Base-by-base conservation (phyloP, 768 basidiomycete genomes). In the Suillus clintonianus region DNA sequence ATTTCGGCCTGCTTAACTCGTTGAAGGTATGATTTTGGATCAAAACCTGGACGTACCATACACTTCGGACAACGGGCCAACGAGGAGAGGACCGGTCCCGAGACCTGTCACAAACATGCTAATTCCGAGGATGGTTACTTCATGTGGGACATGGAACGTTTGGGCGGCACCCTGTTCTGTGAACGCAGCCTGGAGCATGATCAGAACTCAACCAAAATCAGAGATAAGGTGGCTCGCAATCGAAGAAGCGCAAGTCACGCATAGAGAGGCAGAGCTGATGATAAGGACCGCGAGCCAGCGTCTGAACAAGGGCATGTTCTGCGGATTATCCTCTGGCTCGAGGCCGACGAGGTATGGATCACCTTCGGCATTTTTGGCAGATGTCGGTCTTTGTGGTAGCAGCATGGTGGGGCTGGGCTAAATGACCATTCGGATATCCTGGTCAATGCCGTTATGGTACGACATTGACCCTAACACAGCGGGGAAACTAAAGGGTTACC, bases 101-200 rank as follows among this genome's bases (percentile, higher is more conserved):
- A 80, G 71, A 4, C 79, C 81, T 8, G 65, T 41, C 27, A 81
- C 79, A 67, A 82, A 84, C 15, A 85, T 60, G 47, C 82, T 83
- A 36, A 86, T 76, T 37, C 74, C 76, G 22, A 86, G 78, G 24
- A 83, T 81, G 0, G 83, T 77, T 24, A 87, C 84, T 65, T 86
- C 82, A 15, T 75, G 74, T 0, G 84, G 82, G 4, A 88, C 84
- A 48, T 84, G 78, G 48, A 92, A 81, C 7, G 81, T 76, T 10
- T 71, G 62, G 42, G 86, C 78, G 47, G 90, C 79, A 0, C 85
- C 87, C 1, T 72, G 68, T 73, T 93, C 90, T 1, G 92, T 85
- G 59, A 86, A 87, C 0, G 85, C 77, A 11, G 88, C 85, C 88
- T 88, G 34, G 13, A 3, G 42, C 7, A 64, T 39, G 37, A 45